Percentiles rank a stretch among this genome's conserved stretches.
Evolutionary conservation across 2,329 filamentous ascomycete genomes (phyloP).

Genomic region (Colletotrichum sp.): DNA sequence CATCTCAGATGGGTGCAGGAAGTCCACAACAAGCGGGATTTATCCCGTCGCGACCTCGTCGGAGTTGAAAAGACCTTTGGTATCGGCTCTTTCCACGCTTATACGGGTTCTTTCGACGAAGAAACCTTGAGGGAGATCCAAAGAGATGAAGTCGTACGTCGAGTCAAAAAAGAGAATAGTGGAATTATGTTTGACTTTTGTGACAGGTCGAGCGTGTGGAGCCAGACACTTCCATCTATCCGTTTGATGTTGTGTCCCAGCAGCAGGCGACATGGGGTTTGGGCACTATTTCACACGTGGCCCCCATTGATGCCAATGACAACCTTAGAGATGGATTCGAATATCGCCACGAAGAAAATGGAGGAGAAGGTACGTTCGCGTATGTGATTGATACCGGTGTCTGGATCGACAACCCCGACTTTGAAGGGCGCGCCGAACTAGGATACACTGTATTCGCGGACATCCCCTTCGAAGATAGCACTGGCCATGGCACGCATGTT

Average conservation of each 20-base stretch:
- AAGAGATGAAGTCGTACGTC: conserved; percentile 30
- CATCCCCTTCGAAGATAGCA: conserved; percentile 33
- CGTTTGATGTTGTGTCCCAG: neutral
- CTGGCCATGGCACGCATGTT: conserved; percentile 51
- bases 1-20: conserved; percentile 39
- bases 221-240: neutral
- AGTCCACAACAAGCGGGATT: conserved; percentile 35
- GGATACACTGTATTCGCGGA: conserved; percentile 39
- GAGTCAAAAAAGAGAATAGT: neutral
- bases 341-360: conserved; percentile 45
- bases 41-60: conserved; percentile 34
- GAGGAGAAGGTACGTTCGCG: conserved; percentile 45
- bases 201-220: neutral
- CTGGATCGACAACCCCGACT: conserved; percentile 47
- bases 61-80: conserved; percentile 46
- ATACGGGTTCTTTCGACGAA: conserved; percentile 47
- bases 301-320: conserved; percentile 24
- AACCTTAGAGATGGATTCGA: conserved; percentile 18
- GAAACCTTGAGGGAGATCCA: conserved; percentile 42
- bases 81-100: conserved; percentile 42
- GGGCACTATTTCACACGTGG: neutral
- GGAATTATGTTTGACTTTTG: neutral
- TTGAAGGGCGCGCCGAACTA: conserved; percentile 45
- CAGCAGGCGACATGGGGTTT: neutral
- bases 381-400: conserved; percentile 64